Conservation (phyloP, 2,329 filamentous ascomycete species). For the Talaromyces marneffei region DNA sequence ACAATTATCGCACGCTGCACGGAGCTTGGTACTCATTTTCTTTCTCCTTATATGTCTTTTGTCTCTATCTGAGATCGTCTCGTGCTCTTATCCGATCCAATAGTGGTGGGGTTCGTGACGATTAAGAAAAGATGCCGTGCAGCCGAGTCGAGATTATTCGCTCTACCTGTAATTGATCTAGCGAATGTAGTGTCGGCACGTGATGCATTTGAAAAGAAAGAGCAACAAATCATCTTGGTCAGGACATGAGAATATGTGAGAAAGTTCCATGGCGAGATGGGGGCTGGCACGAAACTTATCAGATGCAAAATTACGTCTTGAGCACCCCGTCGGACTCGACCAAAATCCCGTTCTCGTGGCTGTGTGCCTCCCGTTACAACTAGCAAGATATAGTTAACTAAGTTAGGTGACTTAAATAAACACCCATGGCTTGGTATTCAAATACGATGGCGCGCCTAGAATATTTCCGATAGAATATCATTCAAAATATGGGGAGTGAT, state of each 20-base stretch:
- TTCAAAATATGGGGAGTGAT: neutral
- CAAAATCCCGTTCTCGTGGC: neutral
- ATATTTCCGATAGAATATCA: neutral
- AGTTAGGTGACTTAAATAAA: neutral
- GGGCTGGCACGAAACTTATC: neutral
- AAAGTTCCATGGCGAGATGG: neutral
- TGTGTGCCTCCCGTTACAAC: neutral
- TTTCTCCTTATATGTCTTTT: neutral
- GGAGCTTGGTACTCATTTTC: neutral
- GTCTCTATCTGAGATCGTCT: neutral
- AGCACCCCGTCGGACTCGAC: neutral
- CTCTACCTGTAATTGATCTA: constrained; percentile 14
- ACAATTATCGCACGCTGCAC: constrained; percentile 13
- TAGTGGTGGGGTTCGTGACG: neutral
- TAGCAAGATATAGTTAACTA: no score
- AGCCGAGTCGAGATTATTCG: neutral
- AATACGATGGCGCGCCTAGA: neutral
- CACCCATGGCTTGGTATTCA: neutral
- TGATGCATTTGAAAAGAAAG: neutral
- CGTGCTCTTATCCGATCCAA: neutral
- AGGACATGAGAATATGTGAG: neutral
- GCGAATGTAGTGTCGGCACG: neutral
- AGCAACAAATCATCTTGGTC: neutral
- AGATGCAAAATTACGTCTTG: neutral
- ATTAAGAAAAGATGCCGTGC: neutral